Percentiles rank a stretch among this genome's conserved stretches.
These are phyloP conservation scores for Starmerella gropengiesseri DNA, from an alignment of 805 yeast genomes.

Conservation along the genomic window DNA sequence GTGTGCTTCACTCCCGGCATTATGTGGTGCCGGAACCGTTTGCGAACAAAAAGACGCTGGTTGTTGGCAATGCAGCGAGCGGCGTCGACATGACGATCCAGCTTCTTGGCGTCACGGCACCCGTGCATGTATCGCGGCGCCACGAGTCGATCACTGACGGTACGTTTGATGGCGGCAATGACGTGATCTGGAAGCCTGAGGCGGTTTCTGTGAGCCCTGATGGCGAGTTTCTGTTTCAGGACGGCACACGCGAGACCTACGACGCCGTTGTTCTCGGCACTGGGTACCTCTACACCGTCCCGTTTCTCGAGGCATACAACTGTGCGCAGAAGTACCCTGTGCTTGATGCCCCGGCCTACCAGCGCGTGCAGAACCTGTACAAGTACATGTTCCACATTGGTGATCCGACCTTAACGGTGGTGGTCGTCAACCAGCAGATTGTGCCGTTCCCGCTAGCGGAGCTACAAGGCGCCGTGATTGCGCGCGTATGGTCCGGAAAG, in stretches of 20 bases:
- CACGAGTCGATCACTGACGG: constrained; percentile 32
- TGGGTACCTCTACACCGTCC: constrained; percentile 58
- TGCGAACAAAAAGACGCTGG: constrained; percentile 38
- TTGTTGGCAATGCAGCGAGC: constrained; percentile 70
- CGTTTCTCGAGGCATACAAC: constrained; percentile 39
- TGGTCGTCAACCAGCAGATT: constrained; percentile 36
- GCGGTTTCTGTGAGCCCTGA: constrained; percentile 30
- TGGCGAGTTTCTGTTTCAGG: constrained; percentile 36
- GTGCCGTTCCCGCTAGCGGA: constrained; percentile 33
- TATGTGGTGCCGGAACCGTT: constrained; percentile 41
- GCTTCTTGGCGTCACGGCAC: constrained; percentile 36
- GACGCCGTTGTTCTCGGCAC: constrained; percentile 61
- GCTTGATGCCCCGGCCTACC: constrained; percentile 33
- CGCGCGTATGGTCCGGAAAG: constrained; percentile 50
- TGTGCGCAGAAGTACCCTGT: constrained; percentile 3
- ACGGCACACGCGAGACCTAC: constrained; percentile 39
- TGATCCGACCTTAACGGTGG: constrained; percentile 55
- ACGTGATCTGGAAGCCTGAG: constrained; percentile 33
- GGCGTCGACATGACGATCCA: constrained; percentile 67
- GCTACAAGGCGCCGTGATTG: constrained; percentile 54
- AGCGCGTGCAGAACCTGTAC: constrained; percentile 43
- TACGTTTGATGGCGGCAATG: constrained; percentile 28
- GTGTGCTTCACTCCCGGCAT: constrained; percentile 45
- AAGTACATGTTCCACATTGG: constrained; percentile 46
- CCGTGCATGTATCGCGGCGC: constrained; percentile 41